Percentiles rank a stretch among this genome's conserved stretches.
phyloP scores from a whole-genome alignment of 257 asterid species.

The Solanum rostratum region DNA sequence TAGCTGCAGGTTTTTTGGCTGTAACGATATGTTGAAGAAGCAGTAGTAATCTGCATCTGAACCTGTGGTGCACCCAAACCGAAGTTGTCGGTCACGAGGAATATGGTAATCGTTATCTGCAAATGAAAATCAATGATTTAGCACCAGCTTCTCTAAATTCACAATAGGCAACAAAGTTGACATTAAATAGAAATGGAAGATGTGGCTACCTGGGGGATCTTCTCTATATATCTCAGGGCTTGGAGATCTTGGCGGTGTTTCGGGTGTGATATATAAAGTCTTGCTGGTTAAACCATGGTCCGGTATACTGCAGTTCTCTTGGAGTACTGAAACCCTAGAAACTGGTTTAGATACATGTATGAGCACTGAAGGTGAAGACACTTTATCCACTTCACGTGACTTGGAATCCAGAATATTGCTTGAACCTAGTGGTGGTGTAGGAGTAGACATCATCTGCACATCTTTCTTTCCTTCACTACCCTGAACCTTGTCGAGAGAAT shows the following conservation, averaged over 20 bases:
- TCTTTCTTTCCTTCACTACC: conserved; percentile 5
- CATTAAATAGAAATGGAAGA: background rate
- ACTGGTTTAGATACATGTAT: background rate
- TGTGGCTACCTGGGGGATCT: conserved; percentile 51
- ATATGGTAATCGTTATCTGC: conserved; percentile 31
- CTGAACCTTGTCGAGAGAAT: conserved; percentile 3
- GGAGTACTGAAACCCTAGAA: conserved; percentile 4
- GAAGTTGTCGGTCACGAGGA: conserved; percentile 23
- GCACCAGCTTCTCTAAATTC: background rate
- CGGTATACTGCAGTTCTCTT: conserved; percentile 10
- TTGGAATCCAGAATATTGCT: conserved; percentile 5
- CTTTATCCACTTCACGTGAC: conserved; percentile 12
- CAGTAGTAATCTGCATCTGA: too few relatives aligned
- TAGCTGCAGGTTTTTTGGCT: too few relatives aligned
- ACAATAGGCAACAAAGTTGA: background rate
- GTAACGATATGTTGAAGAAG: too few relatives aligned
- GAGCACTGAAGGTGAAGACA: conserved; percentile 16
- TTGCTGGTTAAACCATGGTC: conserved; percentile 1
- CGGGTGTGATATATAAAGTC: conserved; percentile 4
- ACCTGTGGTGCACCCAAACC: too few relatives aligned
- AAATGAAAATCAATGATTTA: conserved; percentile 1
- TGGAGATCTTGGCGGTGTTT: conserved; percentile 33
- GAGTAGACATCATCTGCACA: conserved; percentile 1
- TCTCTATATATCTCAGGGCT: conserved; percentile 76
- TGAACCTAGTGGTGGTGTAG: conserved; percentile 14